phyloP scores from a whole-genome alignment of 2,329 filamentous ascomycete genomes.

The Coniella lustricola region DNA sequence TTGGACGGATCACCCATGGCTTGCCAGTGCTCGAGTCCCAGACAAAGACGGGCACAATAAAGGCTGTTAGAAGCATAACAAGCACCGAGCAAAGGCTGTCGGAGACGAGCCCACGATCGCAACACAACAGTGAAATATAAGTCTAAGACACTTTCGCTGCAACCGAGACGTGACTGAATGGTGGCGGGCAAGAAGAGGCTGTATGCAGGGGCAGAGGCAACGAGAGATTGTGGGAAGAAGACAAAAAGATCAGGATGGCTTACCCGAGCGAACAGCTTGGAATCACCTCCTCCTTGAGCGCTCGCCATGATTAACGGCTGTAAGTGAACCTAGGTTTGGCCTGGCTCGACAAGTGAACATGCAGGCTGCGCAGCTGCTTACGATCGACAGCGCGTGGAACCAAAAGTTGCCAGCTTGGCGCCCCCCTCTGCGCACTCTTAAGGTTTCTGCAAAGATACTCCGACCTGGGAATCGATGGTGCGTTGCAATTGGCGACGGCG shows the following conservation, averaged over 20 bases:
- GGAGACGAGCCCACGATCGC: neutral
- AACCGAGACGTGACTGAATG: slow-evolving; percentile 6
- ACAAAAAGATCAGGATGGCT: slow-evolving; percentile 26
- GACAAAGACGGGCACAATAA: neutral
- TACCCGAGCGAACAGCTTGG: slow-evolving; percentile 98
- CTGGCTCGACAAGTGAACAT: slow-evolving; percentile 2
- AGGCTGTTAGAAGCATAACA: neutral
- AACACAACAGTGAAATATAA: slow-evolving; percentile 7
- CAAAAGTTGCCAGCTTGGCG: neutral
- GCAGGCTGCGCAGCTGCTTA: slow-evolving; percentile 1
- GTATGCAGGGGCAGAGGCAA: neutral
- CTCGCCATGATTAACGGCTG: slow-evolving; percentile 41
- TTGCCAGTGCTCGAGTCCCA: neutral
- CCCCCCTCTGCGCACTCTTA: slow-evolving; percentile 3
- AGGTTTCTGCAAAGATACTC: slow-evolving; percentile 8
- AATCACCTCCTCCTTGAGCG: slow-evolving; percentile 73
- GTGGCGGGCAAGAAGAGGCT: slow-evolving; percentile 2
- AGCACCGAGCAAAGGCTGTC: slow-evolving; percentile 5
- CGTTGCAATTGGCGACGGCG: slow-evolving; percentile 9
- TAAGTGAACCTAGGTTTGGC: slow-evolving; percentile 1
- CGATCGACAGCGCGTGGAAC: slow-evolving; percentile 12
- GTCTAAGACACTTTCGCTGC: slow-evolving; percentile 16
- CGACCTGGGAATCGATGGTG: slow-evolving; percentile 8
- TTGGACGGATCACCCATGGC: neutral
- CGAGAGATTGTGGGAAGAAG: slow-evolving; percentile 4